phyloP scores from a whole-genome alignment of 371 early-diverging fungal species.

The Actinomucor elegans region DNA sequence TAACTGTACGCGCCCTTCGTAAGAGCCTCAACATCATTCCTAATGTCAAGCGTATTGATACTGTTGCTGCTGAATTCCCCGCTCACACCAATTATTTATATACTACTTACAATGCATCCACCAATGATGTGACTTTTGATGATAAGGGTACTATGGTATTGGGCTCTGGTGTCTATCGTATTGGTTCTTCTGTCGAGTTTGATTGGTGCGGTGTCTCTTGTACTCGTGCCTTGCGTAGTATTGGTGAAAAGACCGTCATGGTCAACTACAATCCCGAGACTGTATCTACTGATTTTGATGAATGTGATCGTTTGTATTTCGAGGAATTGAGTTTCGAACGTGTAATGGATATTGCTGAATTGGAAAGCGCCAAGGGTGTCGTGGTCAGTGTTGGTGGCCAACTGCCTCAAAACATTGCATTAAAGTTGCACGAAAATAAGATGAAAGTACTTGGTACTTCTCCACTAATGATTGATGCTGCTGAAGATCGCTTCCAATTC shows the following conservation, averaged over 20 bases:
- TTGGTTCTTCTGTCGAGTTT: slow-evolving; percentile 93
- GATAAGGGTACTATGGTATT: slow-evolving; percentile 92
- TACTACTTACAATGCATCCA: slow-evolving; percentile 88
- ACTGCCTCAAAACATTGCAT: slow-evolving; percentile 92
- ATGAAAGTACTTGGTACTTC: slow-evolving; percentile 87
- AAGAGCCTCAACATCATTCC: slow-evolving; percentile 73
- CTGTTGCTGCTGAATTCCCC: slow-evolving; percentile 93
- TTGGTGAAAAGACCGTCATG: slow-evolving; percentile 88
- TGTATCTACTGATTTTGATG: slow-evolving; percentile 94
- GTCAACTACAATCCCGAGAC: slow-evolving; percentile 98
- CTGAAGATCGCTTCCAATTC: slow-evolving; percentile 94
- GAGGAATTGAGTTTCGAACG: slow-evolving; percentile 90
- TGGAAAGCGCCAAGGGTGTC: slow-evolving; percentile 78
- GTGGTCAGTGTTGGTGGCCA: slow-evolving; percentile 92
- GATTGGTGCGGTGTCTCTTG: slow-evolving; percentile 92
- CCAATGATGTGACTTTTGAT: slow-evolving; percentile 80
- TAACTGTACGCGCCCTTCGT: slow-evolving; percentile 66
- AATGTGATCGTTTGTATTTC: slow-evolving; percentile 94
- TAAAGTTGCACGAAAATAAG: slow-evolving; percentile 66
- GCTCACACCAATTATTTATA: slow-evolving; percentile 91
- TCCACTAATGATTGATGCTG: slow-evolving; percentile 89
- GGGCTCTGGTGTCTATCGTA: slow-evolving; percentile 95
- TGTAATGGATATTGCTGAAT: slow-evolving; percentile 90
- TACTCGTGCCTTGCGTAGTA: slow-evolving; percentile 76
- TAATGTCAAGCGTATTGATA: slow-evolving; percentile 91